These are phyloP conservation scores for Lipomyces japonicus DNA, from an alignment of 805 yeast species.

Conservation along the genomic window DNA sequence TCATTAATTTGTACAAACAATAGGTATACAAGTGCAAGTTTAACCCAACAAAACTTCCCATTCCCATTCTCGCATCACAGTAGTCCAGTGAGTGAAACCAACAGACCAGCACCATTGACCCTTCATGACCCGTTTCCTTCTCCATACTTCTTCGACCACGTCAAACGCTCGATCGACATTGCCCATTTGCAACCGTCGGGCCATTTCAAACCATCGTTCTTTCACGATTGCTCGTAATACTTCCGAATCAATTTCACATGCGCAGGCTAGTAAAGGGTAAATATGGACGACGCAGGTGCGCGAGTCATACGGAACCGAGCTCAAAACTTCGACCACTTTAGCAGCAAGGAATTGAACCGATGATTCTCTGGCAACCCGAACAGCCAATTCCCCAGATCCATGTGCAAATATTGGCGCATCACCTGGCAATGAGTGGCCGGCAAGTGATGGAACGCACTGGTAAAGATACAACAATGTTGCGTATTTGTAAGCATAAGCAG, in stretches of 20 bases:
- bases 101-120: constrained; percentile 20
- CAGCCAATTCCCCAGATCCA: not conserved
- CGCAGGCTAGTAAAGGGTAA: constrained; percentile 60
- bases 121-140: constrained; percentile 37
- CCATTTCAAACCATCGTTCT: constrained; percentile 53
- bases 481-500: constrained; percentile 66
- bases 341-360: constrained; percentile 42
- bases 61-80: constrained; percentile 70
- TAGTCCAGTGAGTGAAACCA: constrained; percentile 55
- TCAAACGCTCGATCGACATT: constrained; percentile 63
- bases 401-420: not conserved
- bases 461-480: constrained; percentile 58
- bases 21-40: no score
- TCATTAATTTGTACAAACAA: no score
- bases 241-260: constrained; percentile 58
- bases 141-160: constrained; percentile 70
- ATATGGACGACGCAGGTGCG: constrained; percentile 58
- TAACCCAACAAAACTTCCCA: constrained; percentile 66
- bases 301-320: constrained; percentile 59
- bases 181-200: constrained; percentile 59
- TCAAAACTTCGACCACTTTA: constrained; percentile 55
- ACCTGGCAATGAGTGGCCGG: constrained; percentile 7
- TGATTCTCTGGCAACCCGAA: not conserved
- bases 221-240: constrained; percentile 63
- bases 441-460: constrained; percentile 66